Base-by-base conservation (phyloP, 2,329 filamentous ascomycete species). In the Cladosporium sp. region DNA sequence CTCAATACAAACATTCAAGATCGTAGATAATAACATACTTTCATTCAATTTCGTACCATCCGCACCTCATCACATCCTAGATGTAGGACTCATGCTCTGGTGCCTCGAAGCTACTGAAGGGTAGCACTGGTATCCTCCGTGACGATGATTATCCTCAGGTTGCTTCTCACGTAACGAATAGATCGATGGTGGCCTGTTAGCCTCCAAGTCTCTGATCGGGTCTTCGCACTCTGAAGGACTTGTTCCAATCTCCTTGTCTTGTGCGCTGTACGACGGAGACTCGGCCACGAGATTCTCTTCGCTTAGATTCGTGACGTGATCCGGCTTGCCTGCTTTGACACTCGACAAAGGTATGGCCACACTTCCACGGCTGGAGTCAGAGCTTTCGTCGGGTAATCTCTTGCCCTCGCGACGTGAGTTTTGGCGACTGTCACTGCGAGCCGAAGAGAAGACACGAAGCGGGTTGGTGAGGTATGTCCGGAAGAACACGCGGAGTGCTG, bases 401-500 rank as follows among this genome's bases (percentile, higher is more conserved):
- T 51, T 51, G 30, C 43, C 36, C 28, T 13, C 21, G 21, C 26
- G 26, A 18, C 53, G 34, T 8, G 30, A 51, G 18, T 5, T 23
- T 14, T 39, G 51, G 8, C 53, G 34, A 28, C 48, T 65, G 34
- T 56, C n/a, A 11, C 66, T 65, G 32, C 67, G 66, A 16, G 58
- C 46, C 8, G 66, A 60, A 21, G 46, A 61, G 36, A 67, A 66
- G 8, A 64, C 64, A 11, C 70, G 53, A 13, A 62, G 61, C 18
- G 65, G 64, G 26, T 70, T 69, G 53, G 67, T 66, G n/a, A 65
- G 48, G 26, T 57, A 65, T 14, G 23, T 57, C 5, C 64, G 64
- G 39, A 71, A 36, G 58, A 68, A 70, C 4, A 58, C 68, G 36
- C 72, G 71, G 5, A 75, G 61, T 13, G 70, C 74, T 4, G 73